Conservation (phyloP, 257 asterid species). For the Scutellaria minor region DNA sequence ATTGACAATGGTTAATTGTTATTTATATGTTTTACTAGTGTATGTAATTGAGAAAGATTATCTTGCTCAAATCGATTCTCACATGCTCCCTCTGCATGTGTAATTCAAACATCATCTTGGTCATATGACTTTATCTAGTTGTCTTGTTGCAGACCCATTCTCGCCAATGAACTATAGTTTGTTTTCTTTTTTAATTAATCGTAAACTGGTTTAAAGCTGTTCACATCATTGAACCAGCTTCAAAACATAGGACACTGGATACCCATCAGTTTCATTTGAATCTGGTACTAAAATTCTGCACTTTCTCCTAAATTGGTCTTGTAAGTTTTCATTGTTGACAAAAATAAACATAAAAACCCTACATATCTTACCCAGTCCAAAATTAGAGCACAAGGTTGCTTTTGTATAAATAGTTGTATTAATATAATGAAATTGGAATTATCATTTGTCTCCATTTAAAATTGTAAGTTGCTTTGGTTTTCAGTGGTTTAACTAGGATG, state of each 20-base stretch:
- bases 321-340: not conserved
- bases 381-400: slow-evolving; percentile 6
- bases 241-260: slow-evolving; percentile 10
- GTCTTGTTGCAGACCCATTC: slow-evolving; percentile 10
- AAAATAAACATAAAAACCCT: not conserved
- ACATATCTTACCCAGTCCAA: not conserved
- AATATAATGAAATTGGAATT: not conserved
- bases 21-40: not conserved
- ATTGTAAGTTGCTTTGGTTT: not conserved
- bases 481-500: slow-evolving; percentile 21
- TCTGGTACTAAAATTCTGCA: slow-evolving; percentile 3
- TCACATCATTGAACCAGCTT: not conserved
- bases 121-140: not conserved
- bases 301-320: slow-evolving; percentile 18
- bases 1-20: not conserved
- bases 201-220: not conserved
- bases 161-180: slow-evolving; percentile 4
- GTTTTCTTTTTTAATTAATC: slow-evolving; percentile 13
- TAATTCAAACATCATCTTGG: slow-evolving; percentile 18
- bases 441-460: not conserved
- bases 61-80: slow-evolving; percentile 19
- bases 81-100: slow-evolving; percentile 6
- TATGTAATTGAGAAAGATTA: slow-evolving; percentile 7
- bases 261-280: not conserved
- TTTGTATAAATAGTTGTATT: not conserved